Evolutionary conservation across 1,284 basidiomycete species (phyloP).

Genomic region (Puccinia coronata): DNA sequence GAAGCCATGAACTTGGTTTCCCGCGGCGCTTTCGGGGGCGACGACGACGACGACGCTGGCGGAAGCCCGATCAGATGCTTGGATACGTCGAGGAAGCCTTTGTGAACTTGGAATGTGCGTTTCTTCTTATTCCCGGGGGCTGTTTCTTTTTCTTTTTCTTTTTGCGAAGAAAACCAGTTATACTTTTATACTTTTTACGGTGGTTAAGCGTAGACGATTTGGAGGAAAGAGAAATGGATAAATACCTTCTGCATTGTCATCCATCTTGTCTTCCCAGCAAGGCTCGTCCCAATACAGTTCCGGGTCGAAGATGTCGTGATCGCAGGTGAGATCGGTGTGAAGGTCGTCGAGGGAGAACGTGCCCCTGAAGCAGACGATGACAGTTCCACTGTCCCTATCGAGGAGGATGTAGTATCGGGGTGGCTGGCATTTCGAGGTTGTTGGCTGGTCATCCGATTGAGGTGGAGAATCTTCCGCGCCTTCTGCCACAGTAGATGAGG

Average conservation of each 20-base stretch:
- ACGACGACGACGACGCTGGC: not conserved
- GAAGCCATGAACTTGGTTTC: slow-evolving; percentile 3
- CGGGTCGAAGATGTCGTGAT: slow-evolving; percentile 51
- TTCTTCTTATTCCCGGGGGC: not conserved
- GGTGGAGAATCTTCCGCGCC: not conserved
- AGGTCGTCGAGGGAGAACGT: slow-evolving; percentile 57
- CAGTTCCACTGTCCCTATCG: slow-evolving; percentile 70
- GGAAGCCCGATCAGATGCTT: not conserved
- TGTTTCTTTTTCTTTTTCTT: not conserved
- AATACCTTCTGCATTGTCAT: not conserved
- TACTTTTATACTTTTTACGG: not conserved
- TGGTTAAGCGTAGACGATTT: not conserved
- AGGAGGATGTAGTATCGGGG: slow-evolving; percentile 78
- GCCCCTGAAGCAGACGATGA: slow-evolving; percentile 68
- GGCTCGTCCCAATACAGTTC: slow-evolving; percentile 46
- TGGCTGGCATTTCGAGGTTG: slow-evolving; percentile 7
- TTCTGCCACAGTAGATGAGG: not conserved
- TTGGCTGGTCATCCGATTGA: not conserved
- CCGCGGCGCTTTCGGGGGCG: not conserved
- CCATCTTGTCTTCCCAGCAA: not conserved
- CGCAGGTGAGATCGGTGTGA: slow-evolving; percentile 58
- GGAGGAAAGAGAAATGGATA: not conserved
- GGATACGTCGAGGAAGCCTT: slow-evolving; percentile 27
- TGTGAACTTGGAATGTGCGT: slow-evolving; percentile 13
- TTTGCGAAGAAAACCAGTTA: not conserved